Percentiles rank a stretch among this genome's conserved stretches.
These are phyloP conservation scores for Paramecium octaurelia DNA, from an alignment of 73 alveolate genomes.

Conservation along the genomic window DNA sequence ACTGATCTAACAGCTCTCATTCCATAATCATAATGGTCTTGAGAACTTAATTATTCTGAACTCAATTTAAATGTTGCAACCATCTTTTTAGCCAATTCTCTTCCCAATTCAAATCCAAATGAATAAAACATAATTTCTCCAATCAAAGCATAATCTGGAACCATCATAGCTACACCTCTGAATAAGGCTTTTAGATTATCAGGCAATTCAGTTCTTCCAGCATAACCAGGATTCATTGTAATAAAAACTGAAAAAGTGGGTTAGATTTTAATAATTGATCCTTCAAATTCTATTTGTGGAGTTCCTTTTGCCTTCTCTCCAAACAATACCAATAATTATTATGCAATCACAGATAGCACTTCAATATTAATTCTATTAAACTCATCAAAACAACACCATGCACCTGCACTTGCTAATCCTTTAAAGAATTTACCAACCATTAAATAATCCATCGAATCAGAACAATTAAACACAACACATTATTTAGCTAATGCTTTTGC, in stretches of 20 bases:
- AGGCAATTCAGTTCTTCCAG: constrained; percentile 98
- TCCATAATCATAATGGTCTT: constrained; percentile 96
- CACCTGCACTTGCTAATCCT: constrained; percentile 97
- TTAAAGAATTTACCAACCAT: constrained; percentile 94
- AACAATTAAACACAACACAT: constrained; percentile 99
- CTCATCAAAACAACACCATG: constrained; percentile 98
- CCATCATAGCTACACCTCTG: constrained; percentile 98
- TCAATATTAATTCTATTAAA: constrained; percentile 96
- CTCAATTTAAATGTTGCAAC: constrained; percentile 89
- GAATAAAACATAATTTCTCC: constrained; percentile 96
- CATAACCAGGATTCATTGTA: constrained; percentile 98
- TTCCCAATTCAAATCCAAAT: constrained; percentile 85
- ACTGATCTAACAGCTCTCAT: constrained; percentile 98
- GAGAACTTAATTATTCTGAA: constrained; percentile 93
- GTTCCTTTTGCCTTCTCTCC: constrained; percentile 88
- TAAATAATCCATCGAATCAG: constrained; percentile 95
- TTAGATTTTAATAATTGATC: constrained; percentile 79
- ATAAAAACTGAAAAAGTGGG: constrained; percentile 93
- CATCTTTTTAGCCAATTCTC: constrained; percentile 88
- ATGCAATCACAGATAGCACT: constrained; percentile 87
- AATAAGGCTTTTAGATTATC: constrained; percentile 93
- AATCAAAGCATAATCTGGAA: constrained; percentile 95
- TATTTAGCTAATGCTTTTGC: constrained; percentile 98
- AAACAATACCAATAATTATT: constrained; percentile 86
- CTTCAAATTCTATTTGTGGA: constrained; percentile 77